Conservation (phyloP, 805 yeast genomes). For the Candida multigemmis region DNA sequence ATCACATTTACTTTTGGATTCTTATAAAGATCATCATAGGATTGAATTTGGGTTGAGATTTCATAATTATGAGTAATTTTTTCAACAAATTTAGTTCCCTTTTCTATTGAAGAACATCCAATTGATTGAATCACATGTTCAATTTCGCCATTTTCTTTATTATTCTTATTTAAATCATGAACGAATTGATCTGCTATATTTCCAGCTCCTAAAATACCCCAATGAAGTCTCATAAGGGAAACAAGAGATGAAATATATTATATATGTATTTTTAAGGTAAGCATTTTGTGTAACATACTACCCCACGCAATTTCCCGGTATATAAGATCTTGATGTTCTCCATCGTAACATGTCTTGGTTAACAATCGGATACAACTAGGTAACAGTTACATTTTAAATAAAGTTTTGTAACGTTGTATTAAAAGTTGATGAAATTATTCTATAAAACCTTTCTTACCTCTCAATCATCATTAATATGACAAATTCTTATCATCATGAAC, state of each 20-base stretch:
- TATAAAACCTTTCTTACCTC: too few species aligned
- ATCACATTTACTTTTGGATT: slow-evolving; percentile 38
- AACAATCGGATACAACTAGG: too few species aligned
- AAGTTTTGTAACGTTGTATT: too few species aligned
- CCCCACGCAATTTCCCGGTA: too few species aligned
- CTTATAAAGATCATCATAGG: slow-evolving; percentile 36
- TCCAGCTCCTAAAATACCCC: slow-evolving; percentile 47
- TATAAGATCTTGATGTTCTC: too few species aligned
- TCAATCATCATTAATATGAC: too few species aligned
- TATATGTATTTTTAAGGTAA: too few species aligned
- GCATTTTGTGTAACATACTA: too few species aligned
- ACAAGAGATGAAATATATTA: too few species aligned
- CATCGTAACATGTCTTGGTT: too few species aligned
- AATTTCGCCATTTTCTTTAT: slow-evolving; percentile 11
- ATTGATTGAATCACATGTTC: slow-evolving; percentile 27
- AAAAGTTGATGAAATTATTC: too few species aligned
- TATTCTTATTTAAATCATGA: slow-evolving; percentile 24
- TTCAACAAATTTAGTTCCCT: slow-evolving; percentile 24
- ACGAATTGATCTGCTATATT: slow-evolving; percentile 38
- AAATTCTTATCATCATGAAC: slow-evolving; percentile 24
- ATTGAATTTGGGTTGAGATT: slow-evolving; percentile 14
- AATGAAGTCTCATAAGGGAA: slow-evolving; percentile 10
- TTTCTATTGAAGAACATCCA: slow-evolving; percentile 27
- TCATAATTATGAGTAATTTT: slow-evolving; percentile 14
- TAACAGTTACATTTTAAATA: too few species aligned